Percentiles rank a stretch among this genome's conserved stretches.
These are phyloP conservation scores for Tephrocybe sp. DNA, from an alignment of 768 basidiomycete genomes.

Conservation along the genomic window DNA sequence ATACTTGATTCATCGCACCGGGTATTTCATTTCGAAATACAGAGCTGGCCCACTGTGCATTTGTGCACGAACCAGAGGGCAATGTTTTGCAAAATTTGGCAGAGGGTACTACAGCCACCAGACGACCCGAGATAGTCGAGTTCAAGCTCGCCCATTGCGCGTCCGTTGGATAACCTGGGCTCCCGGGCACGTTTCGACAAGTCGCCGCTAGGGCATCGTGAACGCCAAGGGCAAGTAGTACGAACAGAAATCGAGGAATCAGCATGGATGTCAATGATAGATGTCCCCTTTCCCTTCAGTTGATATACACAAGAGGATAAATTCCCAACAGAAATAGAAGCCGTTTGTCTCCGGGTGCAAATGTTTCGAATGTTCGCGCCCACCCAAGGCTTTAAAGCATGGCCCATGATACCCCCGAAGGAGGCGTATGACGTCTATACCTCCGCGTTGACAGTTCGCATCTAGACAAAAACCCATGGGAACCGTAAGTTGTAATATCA, in stretches of 20 bases:
- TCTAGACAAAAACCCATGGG: too few species aligned
- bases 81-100: slow-evolving; percentile 18
- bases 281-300: not conserved
- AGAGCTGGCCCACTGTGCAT: slow-evolving; percentile 16
- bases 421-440: too few species aligned
- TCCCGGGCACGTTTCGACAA: slow-evolving; percentile 23
- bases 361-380: too few species aligned
- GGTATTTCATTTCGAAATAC: slow-evolving; percentile 18
- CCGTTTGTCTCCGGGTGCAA: too few species aligned
- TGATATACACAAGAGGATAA: too few species aligned
- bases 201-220: not conserved
- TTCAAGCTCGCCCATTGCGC: slow-evolving; percentile 21
- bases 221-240: not conserved
- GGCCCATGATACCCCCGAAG: too few species aligned
- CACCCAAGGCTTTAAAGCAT: too few species aligned
- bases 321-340: too few species aligned
- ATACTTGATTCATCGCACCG: slow-evolving; percentile 20
- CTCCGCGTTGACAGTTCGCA: too few species aligned
- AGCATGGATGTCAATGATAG: not conserved
- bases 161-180: slow-evolving; percentile 17
- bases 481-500: too few species aligned
- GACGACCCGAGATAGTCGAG: slow-evolving; percentile 19
- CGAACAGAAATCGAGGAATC: not conserved
- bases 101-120: slow-evolving; percentile 21
- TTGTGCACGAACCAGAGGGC: slow-evolving; percentile 4